Evolutionary conservation across 805 yeast species (phyloP).

Genomic region (Myxozyma udenii): DNA sequence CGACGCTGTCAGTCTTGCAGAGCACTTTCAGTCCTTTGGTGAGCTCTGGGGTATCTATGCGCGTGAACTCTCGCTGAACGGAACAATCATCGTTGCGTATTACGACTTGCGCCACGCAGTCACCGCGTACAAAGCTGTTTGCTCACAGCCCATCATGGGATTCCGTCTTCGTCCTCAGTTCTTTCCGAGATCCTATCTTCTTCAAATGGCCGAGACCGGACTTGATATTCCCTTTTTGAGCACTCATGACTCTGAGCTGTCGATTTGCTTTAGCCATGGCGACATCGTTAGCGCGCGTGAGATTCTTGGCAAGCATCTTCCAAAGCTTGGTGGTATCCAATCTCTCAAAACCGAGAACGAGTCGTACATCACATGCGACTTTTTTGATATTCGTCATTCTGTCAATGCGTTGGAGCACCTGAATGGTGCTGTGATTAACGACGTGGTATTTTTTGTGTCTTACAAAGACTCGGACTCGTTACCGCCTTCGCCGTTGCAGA

Average conservation of each 20-base stretch:
- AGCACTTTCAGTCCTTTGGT: conserved; percentile 26
- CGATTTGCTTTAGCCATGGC: conserved; percentile 16
- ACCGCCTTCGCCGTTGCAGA: neutral
- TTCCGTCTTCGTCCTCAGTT: conserved; percentile 24
- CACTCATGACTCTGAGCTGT: conserved; percentile 24
- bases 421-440: conserved; percentile 32
- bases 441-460: conserved; percentile 18
- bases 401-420: conserved; percentile 34
- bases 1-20: conserved; percentile 13
- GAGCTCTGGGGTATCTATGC: conserved; percentile 32
- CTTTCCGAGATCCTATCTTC: conserved; percentile 17
- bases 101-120: conserved; percentile 33
- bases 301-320: conserved; percentile 16
- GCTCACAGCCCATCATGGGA: conserved; percentile 29
- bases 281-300: conserved; percentile 7
- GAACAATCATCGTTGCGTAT: conserved; percentile 30
- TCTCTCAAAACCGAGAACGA: conserved; percentile 21
- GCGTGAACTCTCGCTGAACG: conserved; percentile 29
- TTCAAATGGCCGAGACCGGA: conserved; percentile 24
- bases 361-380: conserved; percentile 35
- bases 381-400: conserved; percentile 40
- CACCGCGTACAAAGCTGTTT: conserved; percentile 29
- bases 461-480: conserved; percentile 1
- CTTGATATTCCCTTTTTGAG: conserved; percentile 26
- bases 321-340: conserved; percentile 32